phyloP scores from a whole-genome alignment of 495 filamentous ascomycete species.

The Symbiotaphrina buchneri region DNA sequence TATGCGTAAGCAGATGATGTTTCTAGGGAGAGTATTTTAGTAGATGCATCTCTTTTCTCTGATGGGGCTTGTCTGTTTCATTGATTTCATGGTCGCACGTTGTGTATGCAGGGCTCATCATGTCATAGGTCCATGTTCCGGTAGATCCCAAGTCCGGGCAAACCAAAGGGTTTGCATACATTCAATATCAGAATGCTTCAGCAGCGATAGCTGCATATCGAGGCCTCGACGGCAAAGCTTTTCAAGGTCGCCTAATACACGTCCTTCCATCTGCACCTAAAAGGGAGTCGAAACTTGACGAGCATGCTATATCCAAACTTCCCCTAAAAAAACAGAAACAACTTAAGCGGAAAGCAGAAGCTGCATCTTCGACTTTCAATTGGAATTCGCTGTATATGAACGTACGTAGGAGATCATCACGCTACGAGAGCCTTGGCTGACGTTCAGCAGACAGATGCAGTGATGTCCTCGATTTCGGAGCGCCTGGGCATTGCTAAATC shows the following conservation, averaged over 20 bases:
- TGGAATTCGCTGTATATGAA: constrained; percentile 99
- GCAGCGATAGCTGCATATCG: constrained; percentile 58
- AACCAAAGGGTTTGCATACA: constrained; percentile 75
- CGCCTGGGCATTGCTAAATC: constrained; percentile 74
- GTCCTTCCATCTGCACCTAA: constrained; percentile 65
- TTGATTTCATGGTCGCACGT: constrained; percentile 16
- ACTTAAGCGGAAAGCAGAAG: constrained; percentile 59
- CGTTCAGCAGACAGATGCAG: constrained; percentile 45
- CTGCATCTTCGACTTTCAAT: constrained; percentile 58
- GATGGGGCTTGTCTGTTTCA: constrained; percentile 18
- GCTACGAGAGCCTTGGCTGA: constrained; percentile 1
- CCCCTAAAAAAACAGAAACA: constrained; percentile 87
- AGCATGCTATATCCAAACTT: constrained; percentile 66
- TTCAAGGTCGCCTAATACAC: constrained; percentile 82
- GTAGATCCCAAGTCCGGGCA: constrained; percentile 35
- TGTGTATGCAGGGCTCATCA: constrained; percentile 15
- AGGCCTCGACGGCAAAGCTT: constrained; percentile 52
- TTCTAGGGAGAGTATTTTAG: constrained; percentile 48
- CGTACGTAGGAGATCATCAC: constrained; percentile 22
- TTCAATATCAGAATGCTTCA: constrained; percentile 47
- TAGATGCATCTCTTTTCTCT: constrained; percentile 50
- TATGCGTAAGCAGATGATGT: constrained; percentile 54
- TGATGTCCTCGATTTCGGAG: constrained; percentile 74
- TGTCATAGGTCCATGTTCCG: constrained; percentile 55
- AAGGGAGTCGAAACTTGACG: constrained; percentile 60